phyloP scores from a whole-genome alignment of 306 rosid genomes.

The Nissolia schottii region DNA sequence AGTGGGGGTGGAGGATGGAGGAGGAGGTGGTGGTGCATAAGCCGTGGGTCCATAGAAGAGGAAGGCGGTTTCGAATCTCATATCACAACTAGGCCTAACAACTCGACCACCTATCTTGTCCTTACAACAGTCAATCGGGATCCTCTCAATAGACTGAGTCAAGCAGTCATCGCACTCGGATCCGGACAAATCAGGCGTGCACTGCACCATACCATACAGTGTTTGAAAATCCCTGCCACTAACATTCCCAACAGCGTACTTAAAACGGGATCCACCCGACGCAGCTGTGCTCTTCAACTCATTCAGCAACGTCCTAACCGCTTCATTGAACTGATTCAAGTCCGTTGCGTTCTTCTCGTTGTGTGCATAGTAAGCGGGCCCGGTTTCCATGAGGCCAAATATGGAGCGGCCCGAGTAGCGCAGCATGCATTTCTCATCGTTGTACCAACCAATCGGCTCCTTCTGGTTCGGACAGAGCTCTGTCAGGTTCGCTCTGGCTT shows the following conservation, averaged over 20 bases:
- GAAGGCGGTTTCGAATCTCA: slow-evolving; percentile 7
- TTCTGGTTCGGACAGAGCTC: slow-evolving; percentile 32
- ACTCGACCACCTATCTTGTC: slow-evolving; percentile 3
- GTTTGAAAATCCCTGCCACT: not conserved
- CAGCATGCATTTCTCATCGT: slow-evolving; percentile 25
- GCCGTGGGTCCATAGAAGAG: not conserved
- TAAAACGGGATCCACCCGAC: slow-evolving; percentile 12
- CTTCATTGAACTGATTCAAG: not conserved
- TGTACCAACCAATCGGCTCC: slow-evolving; percentile 37
- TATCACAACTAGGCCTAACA: slow-evolving; percentile 21
- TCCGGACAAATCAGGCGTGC: slow-evolving; percentile 32
- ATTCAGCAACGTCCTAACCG: not conserved
- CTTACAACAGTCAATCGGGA: not conserved
- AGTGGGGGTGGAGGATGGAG: not conserved
- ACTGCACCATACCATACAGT: slow-evolving; percentile 32
- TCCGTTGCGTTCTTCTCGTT: not conserved
- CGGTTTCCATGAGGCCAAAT: not conserved
- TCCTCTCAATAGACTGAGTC: not conserved
- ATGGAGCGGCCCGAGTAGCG: slow-evolving; percentile 32
- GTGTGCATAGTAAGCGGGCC: not conserved
- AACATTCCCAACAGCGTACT: slow-evolving; percentile 2
- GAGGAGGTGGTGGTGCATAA: not conserved
- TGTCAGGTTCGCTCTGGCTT: slow-evolving; percentile 7
- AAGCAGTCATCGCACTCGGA: slow-evolving; percentile 17
- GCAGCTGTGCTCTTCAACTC: not conserved